Percentiles rank a stretch among this genome's conserved stretches.
phyloP scores from a whole-genome alignment of 805 yeast species.

The Schizosaccharomyces osmophilus region DNA sequence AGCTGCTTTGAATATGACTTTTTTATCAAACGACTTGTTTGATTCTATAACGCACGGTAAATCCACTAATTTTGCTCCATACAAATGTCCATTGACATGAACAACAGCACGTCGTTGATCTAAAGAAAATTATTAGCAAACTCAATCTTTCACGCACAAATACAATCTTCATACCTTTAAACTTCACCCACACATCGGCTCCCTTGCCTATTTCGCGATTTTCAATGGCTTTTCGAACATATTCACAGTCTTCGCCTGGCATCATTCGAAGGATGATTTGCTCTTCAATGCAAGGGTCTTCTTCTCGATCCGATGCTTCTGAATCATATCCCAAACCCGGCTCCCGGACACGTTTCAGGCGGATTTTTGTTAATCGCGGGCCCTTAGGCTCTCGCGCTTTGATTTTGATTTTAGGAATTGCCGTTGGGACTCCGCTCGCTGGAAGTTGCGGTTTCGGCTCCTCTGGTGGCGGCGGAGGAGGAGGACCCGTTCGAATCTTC shows the following conservation, averaged over 20 bases:
- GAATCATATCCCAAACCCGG: constrained; percentile 94
- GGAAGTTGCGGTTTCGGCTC: neutral
- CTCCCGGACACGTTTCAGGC: constrained; percentile 35
- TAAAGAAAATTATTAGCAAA: neutral
- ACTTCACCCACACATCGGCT: constrained; percentile 45
- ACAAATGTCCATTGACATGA: constrained; percentile 39
- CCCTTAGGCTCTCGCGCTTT: neutral
- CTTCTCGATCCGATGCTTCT: constrained; percentile 88
- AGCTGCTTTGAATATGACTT: constrained; percentile 64
- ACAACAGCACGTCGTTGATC: constrained; percentile 61
- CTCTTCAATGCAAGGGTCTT: constrained; percentile 77
- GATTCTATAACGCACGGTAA: constrained; percentile 73
- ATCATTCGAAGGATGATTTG: constrained; percentile 52
- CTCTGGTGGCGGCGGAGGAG: neutral
- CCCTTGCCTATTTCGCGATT: constrained; percentile 9
- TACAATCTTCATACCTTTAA: constrained; percentile 21
- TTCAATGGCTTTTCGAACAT: constrained; percentile 51
- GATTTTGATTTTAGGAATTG: neutral
- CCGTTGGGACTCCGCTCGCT: neutral
- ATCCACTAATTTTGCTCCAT: constrained; percentile 69
- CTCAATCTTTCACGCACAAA: neutral
- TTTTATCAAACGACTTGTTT: constrained; percentile 69
- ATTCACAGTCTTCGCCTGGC: constrained; percentile 43
- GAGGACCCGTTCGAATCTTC: neutral
- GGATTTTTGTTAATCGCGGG: constrained; percentile 11